These are phyloP conservation scores for Solanum boliviense DNA, from an alignment of 257 asterid species.

Conservation along the genomic window DNA sequence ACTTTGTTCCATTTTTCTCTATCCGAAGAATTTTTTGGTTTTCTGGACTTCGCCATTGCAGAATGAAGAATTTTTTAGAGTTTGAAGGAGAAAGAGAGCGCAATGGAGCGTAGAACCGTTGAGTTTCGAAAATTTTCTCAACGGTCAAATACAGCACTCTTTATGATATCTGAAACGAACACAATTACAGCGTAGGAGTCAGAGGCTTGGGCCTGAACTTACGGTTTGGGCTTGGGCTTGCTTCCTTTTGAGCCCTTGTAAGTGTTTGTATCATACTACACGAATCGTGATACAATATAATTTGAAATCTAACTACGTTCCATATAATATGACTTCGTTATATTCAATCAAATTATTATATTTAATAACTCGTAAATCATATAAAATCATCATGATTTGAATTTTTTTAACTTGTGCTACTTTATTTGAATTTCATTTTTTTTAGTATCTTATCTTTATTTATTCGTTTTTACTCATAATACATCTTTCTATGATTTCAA, in stretches of 20 bases:
- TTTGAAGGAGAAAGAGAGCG: background rate
- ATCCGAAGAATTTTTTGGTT: constrained; percentile 12
- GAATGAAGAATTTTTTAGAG: background rate
- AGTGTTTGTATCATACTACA: background rate
- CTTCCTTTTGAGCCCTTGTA: background rate
- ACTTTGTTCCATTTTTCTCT: constrained; percentile 44
- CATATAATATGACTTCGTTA: background rate
- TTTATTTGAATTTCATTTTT: too few species aligned
- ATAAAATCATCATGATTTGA: too few species aligned
- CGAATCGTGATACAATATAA: too few species aligned
- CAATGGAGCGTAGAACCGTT: background rate
- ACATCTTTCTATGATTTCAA: background rate
- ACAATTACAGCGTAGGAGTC: background rate
- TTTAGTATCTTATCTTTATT: too few species aligned
- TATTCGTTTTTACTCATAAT: too few species aligned
- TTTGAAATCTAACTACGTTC: too few species aligned
- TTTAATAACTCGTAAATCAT: background rate
- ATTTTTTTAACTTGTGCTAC: background rate
- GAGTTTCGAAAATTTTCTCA: background rate
- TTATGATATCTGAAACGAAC: background rate
- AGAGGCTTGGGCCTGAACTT: background rate
- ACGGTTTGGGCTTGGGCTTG: background rate
- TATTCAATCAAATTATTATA: too few species aligned
- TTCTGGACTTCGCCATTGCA: constrained; percentile 44
- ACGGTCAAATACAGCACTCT: constrained; percentile 11